phyloP scores from a whole-genome alignment of 192 early-diverging fungal genomes.

The Coemansia aciculifera region DNA sequence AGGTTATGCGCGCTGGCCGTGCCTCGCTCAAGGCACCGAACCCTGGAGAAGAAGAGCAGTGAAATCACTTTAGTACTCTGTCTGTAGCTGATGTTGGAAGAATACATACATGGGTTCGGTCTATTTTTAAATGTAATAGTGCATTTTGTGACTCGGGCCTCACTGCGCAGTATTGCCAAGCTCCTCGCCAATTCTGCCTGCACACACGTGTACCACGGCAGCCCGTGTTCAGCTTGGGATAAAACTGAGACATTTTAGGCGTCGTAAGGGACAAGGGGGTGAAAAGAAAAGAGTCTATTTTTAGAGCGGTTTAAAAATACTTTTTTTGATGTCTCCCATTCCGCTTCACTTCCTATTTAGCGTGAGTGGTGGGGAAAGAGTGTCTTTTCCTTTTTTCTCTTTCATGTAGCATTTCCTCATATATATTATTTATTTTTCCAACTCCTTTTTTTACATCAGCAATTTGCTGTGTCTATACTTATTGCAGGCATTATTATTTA shows the following conservation, averaged over 20 bases:
- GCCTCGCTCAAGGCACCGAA: constrained; percentile 56
- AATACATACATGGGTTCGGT: neutral
- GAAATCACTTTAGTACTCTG: too few species aligned
- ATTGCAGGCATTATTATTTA: neutral
- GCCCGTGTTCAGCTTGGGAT: too few species aligned
- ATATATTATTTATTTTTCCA: constrained; percentile 1
- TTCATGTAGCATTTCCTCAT: neutral
- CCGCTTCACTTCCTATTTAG: neutral
- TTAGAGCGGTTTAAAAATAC: neutral
- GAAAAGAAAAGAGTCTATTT: neutral
- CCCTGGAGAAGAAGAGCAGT: constrained; percentile 43
- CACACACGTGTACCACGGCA: too few species aligned
- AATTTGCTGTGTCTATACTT: neutral
- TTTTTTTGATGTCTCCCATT: neutral
- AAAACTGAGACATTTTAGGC: neutral
- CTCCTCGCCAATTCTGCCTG: too few species aligned
- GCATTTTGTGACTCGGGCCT: too few species aligned
- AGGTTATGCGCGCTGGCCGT: constrained; percentile 87
- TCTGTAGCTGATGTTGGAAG: neutral
- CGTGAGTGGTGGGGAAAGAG: neutral
- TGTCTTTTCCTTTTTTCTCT: neutral
- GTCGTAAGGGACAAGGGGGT: neutral
- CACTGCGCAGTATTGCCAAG: neutral
- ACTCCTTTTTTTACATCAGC: neutral
- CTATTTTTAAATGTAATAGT: too few species aligned